Evolutionary conservation across 257 asterid genomes (phyloP), one percentile per base, ranked within the genome.

Genomic region (Prunella vulgaris): DNA sequence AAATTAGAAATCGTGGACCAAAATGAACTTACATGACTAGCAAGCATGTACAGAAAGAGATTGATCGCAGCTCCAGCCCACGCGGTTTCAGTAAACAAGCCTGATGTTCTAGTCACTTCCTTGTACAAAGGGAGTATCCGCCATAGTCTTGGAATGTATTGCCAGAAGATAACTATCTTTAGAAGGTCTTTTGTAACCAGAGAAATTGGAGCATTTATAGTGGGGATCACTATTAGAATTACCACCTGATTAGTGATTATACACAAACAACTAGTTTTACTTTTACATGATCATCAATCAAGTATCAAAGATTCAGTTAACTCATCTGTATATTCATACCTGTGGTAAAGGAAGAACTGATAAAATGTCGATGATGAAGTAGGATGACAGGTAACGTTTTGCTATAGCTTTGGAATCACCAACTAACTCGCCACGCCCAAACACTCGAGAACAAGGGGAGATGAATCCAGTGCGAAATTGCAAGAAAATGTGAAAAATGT

Each of bases 51-150:
- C 51, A 81, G 86, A 24, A 86, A 64, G 73, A 88, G 90, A 76
- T 86, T 88, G 74, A 83, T 79, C 64, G 80, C 90, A 70, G 95
- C 93, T 64, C 87, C 95, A 30, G 87, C 85, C 93, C 96, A 88
- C 2, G 93, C 78, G 0, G 86, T 86, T 66, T 83, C 86, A 22
- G 88, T 78, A 62, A 86, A 83, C 14, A 83, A 56, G 75, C 96
- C 93, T 4, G 90, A 78, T 17, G 83, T 83, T 56, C 79, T 62
- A 44, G 84, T 88, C 32, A 86, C 85, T 68, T 86, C 89, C 69
- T 66, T 79, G 69, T 71, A 81, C 58, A 88, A n/a, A 9, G 93
- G 90, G 75, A 67, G 80, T 21, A 88, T 81, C 65, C 96, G 71
- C 69, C 78, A 37, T 6, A 80, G 13, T 74, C 96, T 73, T 12